Evolutionary conservation across 1,284 basidiomycete species (phyloP), one percentile per base, ranked within the genome.

Genomic region (Fomitopsis pinicola): DNA sequence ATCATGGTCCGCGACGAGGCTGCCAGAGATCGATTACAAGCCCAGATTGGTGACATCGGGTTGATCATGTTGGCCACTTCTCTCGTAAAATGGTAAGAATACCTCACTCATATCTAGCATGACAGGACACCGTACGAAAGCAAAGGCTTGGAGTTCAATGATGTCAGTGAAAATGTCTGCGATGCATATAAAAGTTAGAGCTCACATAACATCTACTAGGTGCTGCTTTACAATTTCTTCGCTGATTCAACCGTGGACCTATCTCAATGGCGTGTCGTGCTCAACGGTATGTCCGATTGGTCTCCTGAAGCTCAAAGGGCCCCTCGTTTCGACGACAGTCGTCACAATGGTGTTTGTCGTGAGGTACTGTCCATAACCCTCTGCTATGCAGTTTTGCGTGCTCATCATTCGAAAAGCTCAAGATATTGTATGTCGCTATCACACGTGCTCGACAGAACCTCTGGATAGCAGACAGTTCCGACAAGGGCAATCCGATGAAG

Each of bases 141-240:
- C 77, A 91, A 91, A 70, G 89, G 89, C 0, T 74, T 90, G 0
- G 89, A 90, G 68, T 90, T 90, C 67, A 81, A 89, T 64, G 88
- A 90, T 60, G 87, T 87, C 62, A 59, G 79, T 40, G 26, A 1
- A 33, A 33, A 33, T 42, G n/a, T n/a, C 4, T 56, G 17, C 5
- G 14, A 52, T 19, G 46, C 42, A n/a, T 42, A 15, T 17, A 56
- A n/a, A 22, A 28, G 40, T 53, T 30, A 30, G 30, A 33, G 9
- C 52, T 36, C 19, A 53, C 7, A 19, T 28, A 30, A 6, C 36
- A 42, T 17, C 26, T 5, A 28, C 8, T 66, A 90, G 86, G 88
- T 91, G 3, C 74, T 91, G 1, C 68, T 91, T 1, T 90, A 85
- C 67, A 83, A 89, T 62, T 89, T 89, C 71, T 91, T 91, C 65